Conservation (phyloP, 352 stramenopile species). For the Globisporangium middletonii region DNA sequence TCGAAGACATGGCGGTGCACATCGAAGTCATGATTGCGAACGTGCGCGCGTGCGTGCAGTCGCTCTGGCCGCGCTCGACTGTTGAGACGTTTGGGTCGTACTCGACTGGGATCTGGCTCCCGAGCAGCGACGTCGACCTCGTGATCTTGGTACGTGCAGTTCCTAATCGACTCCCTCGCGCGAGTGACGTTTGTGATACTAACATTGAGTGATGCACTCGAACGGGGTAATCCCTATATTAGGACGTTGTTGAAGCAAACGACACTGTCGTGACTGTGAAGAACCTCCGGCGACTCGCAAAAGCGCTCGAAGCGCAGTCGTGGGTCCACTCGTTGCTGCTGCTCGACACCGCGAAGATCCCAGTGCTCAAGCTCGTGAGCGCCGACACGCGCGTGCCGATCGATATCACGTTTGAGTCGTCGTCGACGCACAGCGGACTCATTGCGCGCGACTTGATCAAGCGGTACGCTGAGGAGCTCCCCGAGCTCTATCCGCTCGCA, state of each 20-base stretch:
- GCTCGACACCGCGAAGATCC: conserved; percentile 79
- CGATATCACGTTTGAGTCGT: conserved; percentile 83
- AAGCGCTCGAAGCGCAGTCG: conserved; percentile 43
- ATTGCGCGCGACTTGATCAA: conserved; percentile 83
- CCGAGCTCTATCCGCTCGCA: conserved; percentile 84
- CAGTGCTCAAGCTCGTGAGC: conserved; percentile 78
- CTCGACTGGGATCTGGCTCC: conserved; percentile 83
- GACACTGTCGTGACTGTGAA: conserved; percentile 48
- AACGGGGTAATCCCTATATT: neutral
- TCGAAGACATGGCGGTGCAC: conserved; percentile 70
- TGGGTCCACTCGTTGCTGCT: conserved; percentile 83
- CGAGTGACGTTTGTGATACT: neutral
- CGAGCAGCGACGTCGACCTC: conserved; percentile 81
- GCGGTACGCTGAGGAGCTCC: conserved; percentile 72
- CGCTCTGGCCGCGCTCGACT: conserved; percentile 66
- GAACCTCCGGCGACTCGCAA: conserved; percentile 52
- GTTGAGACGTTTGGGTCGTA: conserved; percentile 85
- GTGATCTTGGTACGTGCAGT: conserved; percentile 52
- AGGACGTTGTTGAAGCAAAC: conserved; percentile 60
- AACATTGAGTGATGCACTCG: neutral
- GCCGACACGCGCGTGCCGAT: conserved; percentile 72
- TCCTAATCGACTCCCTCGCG: neutral
- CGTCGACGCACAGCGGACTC: conserved; percentile 75
- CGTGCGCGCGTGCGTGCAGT: conserved; percentile 53
- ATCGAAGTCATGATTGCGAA: conserved; percentile 83